Conservation (phyloP, 164 flowering plant species). For the Chimonanthus praecox region DNA sequence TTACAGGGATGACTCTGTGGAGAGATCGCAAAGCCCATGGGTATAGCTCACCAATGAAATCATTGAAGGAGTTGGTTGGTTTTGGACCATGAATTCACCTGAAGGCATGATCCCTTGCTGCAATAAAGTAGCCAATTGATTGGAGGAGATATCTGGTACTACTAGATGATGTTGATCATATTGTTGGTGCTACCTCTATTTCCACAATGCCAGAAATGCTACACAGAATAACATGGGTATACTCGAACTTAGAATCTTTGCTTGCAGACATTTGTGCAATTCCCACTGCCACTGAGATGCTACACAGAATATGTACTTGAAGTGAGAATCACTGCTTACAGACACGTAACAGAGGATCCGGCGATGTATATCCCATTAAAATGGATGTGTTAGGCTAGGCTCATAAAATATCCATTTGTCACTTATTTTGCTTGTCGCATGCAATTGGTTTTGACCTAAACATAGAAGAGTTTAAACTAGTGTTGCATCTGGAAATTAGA, state of each 20-base stretch:
- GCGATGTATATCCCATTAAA: not conserved
- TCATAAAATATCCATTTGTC: not conserved
- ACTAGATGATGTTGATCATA: constrained; percentile 1
- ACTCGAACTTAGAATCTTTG: not conserved
- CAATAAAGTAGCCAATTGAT: not conserved
- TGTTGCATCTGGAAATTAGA: not conserved
- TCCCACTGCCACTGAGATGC: not conserved
- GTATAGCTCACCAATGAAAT: constrained; percentile 50
- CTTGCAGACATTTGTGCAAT: not conserved
- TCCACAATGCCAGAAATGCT: too few species aligned
- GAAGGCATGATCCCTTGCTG: too few species aligned
- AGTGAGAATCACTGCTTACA: not conserved
- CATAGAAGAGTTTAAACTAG: not conserved
- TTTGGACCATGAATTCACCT: constrained; percentile 30
- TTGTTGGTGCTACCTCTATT: not conserved
- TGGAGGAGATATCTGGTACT: not conserved
- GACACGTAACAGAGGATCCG: not conserved
- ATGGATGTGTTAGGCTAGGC: not conserved
- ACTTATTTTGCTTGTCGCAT: not conserved
- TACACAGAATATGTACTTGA: not conserved
- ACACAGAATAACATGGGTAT: not conserved
- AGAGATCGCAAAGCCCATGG: constrained; percentile 67
- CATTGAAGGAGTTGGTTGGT: constrained; percentile 49
- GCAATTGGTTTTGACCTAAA: not conserved
- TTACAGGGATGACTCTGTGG: constrained; percentile 70